Evolutionary conservation across 352 stramenopile species (phyloP).

Genomic region (Phytopythium kandeliae): DNA sequence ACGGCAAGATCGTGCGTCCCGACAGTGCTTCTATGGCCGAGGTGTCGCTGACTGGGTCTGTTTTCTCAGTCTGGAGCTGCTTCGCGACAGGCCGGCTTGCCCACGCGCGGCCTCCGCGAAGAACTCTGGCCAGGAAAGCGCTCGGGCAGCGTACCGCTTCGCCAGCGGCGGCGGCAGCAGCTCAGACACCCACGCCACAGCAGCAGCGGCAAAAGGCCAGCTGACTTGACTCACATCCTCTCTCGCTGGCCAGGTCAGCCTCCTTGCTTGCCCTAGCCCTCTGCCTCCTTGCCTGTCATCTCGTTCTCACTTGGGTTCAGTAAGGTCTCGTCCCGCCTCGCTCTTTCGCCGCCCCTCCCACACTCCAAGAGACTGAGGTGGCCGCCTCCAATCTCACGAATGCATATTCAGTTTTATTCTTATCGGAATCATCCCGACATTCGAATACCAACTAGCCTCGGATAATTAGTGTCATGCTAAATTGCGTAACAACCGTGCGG

Average conservation of each 20-base stretch:
- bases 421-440: no score
- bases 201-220: background rate
- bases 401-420: background rate
- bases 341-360: background rate
- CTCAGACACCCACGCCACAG: no score
- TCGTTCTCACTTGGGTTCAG: background rate
- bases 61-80: no score
- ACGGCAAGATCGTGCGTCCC: slow-evolving; percentile 1
- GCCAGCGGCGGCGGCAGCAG: no score
- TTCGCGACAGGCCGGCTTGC: no score
- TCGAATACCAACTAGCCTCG: no score
- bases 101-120: no score
- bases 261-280: background rate
- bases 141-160: no score
- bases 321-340: background rate
- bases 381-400: background rate
- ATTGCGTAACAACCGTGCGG: background rate
- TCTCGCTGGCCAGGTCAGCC: background rate
- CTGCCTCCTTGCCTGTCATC: background rate
- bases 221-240: slow-evolving; percentile 1
- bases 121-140: no score
- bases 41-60: no score
- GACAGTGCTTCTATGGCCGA: no score
- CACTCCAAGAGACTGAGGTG: slow-evolving; percentile 7
- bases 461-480: background rate